A percentile compares a stretch with the other conserved stretches of the same genome.
Evolutionary conservation across 2,329 filamentous ascomycete genomes (phyloP).

Genomic region (Hysterium pulicare): DNA sequence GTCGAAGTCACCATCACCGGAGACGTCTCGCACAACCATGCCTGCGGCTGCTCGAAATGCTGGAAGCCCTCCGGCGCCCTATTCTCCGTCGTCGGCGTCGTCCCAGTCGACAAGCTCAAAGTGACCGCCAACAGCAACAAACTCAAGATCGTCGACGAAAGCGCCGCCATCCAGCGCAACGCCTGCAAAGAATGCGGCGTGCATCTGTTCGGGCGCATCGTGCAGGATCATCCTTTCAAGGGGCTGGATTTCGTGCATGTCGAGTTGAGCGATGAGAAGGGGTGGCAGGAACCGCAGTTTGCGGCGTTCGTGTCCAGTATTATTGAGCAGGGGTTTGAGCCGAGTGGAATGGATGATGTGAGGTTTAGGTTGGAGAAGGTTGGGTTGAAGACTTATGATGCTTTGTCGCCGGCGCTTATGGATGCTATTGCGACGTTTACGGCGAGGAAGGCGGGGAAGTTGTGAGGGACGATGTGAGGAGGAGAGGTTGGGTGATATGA

Average conservation of each 20-base stretch:
- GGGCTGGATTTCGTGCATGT: constrained; percentile 67
- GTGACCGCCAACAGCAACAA: constrained; percentile 60
- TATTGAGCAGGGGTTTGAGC: constrained; percentile 64
- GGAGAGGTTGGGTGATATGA: too few relatives aligned
- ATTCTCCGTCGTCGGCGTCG: constrained; percentile 62
- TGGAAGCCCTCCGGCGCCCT: constrained; percentile 65
- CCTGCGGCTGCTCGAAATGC: constrained; percentile 69
- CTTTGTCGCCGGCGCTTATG: constrained; percentile 61
- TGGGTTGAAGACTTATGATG: constrained; percentile 62
- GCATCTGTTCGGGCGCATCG: constrained; percentile 67
- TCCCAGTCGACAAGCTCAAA: constrained; percentile 53
- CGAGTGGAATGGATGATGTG: constrained; percentile 54
- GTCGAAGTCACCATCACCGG: constrained; percentile 57
- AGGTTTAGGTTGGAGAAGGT: constrained; percentile 51
- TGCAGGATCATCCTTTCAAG: constrained; percentile 63
- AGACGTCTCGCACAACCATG: constrained; percentile 67
- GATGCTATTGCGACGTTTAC: constrained; percentile 52
- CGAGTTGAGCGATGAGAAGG: constrained; percentile 57
- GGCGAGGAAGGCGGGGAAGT: constrained; percentile 45
- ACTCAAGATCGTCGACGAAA: constrained; percentile 54
- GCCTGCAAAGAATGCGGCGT: constrained; percentile 43
- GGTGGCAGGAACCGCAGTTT: constrained; percentile 72
- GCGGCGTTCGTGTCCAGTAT: constrained; percentile 66
- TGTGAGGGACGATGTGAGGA: constrained; percentile 4
- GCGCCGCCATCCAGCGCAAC: constrained; percentile 54